phyloP scores from a whole-genome alignment of 2,329 filamentous ascomycete species.

The Aspergillus phoenicis region DNA sequence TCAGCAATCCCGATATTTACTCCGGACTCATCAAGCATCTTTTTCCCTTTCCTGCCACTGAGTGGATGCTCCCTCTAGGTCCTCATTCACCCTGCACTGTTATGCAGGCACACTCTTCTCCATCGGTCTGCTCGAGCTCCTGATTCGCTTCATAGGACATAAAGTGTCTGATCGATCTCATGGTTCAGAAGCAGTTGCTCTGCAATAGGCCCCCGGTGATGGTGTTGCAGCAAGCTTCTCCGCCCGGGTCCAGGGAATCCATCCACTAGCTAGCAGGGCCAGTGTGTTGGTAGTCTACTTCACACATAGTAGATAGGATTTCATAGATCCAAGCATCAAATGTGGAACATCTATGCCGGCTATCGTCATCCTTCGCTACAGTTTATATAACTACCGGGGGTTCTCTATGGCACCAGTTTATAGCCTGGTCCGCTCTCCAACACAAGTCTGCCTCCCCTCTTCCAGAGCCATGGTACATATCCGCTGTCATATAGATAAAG shows the following conservation, averaged over 20 bases:
- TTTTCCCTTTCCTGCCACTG: background rate
- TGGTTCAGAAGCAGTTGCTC: background rate
- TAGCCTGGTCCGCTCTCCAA: no score
- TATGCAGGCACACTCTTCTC: slow-evolving; percentile 4
- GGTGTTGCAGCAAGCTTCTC: background rate
- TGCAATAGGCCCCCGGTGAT: background rate
- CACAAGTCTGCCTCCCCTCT: no score
- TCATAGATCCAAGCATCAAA: background rate
- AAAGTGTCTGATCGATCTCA: slow-evolving; percentile 4
- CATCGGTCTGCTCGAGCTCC: background rate
- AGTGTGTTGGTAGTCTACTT: background rate
- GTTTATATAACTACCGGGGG: background rate
- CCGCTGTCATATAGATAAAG: background rate
- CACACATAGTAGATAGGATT: background rate
- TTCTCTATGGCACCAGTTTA: no score
- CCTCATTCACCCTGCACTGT: background rate
- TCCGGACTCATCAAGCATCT: background rate
- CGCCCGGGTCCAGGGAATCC: background rate
- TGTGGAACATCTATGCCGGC: background rate
- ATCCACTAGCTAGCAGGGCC: background rate
- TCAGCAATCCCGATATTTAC: background rate
- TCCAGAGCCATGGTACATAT: background rate
- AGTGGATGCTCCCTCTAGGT: background rate
- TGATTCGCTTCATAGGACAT: slow-evolving; percentile 1
- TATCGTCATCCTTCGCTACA: background rate